Evolutionary conservation across 768 basidiomycete genomes (phyloP), one percentile per base, ranked within the genome.

Genomic region (Suillus fuscotomentosus): DNA sequence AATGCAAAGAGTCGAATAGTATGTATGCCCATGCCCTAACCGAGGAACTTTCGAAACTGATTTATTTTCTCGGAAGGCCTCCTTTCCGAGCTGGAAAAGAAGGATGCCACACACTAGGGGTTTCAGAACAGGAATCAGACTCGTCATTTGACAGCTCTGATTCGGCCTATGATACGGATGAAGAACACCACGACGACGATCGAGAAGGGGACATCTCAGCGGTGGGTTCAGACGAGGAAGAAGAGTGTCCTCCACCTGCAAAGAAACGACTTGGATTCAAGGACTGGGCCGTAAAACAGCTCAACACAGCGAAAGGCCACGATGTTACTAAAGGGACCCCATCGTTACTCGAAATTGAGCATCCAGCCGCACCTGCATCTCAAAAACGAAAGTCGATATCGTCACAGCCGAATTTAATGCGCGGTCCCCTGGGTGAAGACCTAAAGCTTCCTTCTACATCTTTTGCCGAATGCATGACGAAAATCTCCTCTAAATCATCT

Each of bases 201-300:
- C 62, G 66, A 48, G 68, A 66, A 7, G 73, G 69, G 22, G 70
- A 48, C 38, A 20, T 31, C 14, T 47, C 41, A 24, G 65, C 63
- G 13, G 68, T 61, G 0, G 59, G 69, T 31, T 75, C 71, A 34
- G 70, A 68, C 24, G 62, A 60, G 11, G 67, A 64, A n/a, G 67
- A 73, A 5, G 69, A 72, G 31, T 31, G 66, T 15, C 69, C 70
- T 17, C 66, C 69, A 27, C 70, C 67, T 60, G 74, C 68, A 59
- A 81, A 77, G 69, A 86, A 81, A 65, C 72, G 73, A 36, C 70
- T 78, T 4, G 84, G 86, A 8, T 98, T 97, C 84, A 97, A 97
- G 73, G 82, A 88, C 47, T 97, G 96, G 96, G 96, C 95, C 0
- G 72, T 88, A 66, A 85, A 89, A 62, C 95, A 97, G 72, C 82